Evolutionary conservation across 2,329 filamentous ascomycete species (phyloP).

Genomic region (Ceratocystis diversiconidia): DNA sequence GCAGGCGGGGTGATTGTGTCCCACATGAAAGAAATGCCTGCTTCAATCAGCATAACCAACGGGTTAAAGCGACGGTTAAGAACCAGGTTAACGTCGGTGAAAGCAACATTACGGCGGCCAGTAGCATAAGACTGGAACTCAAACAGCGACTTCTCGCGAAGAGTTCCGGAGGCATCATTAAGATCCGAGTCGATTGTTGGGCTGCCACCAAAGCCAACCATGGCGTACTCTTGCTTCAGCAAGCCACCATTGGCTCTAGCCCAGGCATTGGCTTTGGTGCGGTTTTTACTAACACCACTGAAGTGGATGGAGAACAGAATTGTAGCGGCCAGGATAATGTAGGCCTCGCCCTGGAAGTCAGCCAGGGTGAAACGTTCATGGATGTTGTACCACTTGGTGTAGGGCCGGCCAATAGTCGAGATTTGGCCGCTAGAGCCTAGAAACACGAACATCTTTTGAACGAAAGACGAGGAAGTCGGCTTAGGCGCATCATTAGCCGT

Average conservation of each 20-base stretch:
- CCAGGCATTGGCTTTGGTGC: slow-evolving; percentile 67
- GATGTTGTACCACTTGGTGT: slow-evolving; percentile 91
- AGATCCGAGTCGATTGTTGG: slow-evolving; percentile 31
- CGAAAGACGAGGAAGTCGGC: slow-evolving; percentile 11
- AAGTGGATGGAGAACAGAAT: slow-evolving; percentile 67
- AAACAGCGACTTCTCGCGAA: slow-evolving; percentile 78
- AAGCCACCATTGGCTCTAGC: slow-evolving; percentile 56
- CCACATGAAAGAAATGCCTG: slow-evolving; percentile 57
- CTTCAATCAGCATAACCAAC: slow-evolving; percentile 46
- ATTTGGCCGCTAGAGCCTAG: slow-evolving; percentile 23
- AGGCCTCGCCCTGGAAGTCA: slow-evolving; percentile 79
- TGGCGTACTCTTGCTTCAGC: slow-evolving; percentile 68
- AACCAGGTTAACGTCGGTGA: slow-evolving; percentile 70
- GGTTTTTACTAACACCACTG: slow-evolving; percentile 67
- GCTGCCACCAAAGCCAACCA: slow-evolving; percentile 62
- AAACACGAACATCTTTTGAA: slow-evolving; percentile 8
- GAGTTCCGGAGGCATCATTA: slow-evolving; percentile 31
- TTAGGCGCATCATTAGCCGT: background rate
- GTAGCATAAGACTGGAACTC: slow-evolving; percentile 82
- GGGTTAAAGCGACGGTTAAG: slow-evolving; percentile 84
- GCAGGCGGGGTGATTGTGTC: slow-evolving; percentile 56
- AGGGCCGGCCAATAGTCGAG: slow-evolving; percentile 44
- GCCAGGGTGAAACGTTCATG: slow-evolving; percentile 74
- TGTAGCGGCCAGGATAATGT: slow-evolving; percentile 62
- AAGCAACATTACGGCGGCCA: slow-evolving; percentile 84